Conservation (phyloP, 495 filamentous ascomycete genomes). For the Chaetomidium leptoderma region DNA sequence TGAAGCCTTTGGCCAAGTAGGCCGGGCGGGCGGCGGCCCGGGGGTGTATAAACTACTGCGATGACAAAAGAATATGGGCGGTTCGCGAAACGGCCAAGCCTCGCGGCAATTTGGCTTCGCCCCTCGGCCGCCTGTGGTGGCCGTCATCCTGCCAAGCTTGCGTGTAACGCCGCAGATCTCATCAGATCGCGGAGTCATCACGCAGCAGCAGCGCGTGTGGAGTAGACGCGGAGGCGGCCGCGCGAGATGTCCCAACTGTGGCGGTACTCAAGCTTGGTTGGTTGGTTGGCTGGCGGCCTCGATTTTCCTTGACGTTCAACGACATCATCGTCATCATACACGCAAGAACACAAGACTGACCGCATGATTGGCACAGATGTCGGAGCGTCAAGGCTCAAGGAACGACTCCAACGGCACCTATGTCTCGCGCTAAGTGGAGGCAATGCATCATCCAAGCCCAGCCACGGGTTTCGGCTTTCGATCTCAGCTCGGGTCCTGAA, state of each 20-base stretch:
- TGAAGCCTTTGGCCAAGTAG: background rate
- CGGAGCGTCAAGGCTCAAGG: slow-evolving; percentile 39
- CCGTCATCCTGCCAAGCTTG: background rate
- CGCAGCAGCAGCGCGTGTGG: background rate
- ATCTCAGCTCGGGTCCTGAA: background rate
- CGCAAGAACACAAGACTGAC: background rate
- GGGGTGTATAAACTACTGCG: no score
- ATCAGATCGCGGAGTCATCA: background rate
- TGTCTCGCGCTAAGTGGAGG: background rate
- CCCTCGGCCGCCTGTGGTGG: background rate
- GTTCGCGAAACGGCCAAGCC: slow-evolving; percentile 18
- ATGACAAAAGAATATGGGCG: no score
- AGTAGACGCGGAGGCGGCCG: background rate
- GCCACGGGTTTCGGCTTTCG: background rate
- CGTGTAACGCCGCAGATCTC: background rate
- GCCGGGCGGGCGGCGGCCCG: background rate
- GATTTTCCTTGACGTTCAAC: no score
- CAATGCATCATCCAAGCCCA: background rate
- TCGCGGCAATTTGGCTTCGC: background rate
- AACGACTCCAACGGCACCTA: slow-evolving; percentile 37
- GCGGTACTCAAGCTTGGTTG: no score
- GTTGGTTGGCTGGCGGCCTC: background rate
- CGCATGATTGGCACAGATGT: slow-evolving; percentile 33
- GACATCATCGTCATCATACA: no score
- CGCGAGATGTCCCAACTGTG: no score